These are phyloP conservation scores for Umbelopsis ramanniana DNA, from an alignment of 192 early-diverging fungal species.

Conservation along the genomic window DNA sequence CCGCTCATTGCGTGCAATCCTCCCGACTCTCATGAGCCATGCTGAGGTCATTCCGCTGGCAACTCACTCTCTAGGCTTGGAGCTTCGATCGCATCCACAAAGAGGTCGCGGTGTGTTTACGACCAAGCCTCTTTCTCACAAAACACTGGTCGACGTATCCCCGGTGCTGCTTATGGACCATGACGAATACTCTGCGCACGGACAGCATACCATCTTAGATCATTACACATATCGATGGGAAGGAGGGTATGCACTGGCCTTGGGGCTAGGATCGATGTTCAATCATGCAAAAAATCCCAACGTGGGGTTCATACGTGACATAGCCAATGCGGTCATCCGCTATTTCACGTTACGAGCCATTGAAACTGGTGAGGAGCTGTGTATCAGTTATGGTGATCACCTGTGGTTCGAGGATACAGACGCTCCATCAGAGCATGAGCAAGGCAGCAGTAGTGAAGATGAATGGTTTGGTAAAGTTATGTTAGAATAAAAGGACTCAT, in stretches of 20 bases:
- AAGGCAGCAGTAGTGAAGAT: constrained; percentile 11
- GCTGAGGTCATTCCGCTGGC: constrained; percentile 6
- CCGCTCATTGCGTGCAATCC: not conserved
- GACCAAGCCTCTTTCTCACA: constrained; percentile 32
- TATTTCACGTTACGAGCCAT: constrained; percentile 61
- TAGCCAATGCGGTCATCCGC: constrained; percentile 54
- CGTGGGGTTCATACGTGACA: constrained; percentile 66
- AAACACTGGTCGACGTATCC: constrained; percentile 60
- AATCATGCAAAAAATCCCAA: constrained; percentile 63
- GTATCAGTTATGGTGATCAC: constrained; percentile 67
- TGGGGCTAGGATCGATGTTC: constrained; percentile 72
- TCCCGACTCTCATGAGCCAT: not conserved
- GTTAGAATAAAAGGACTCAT: not conserved
- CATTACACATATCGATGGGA: constrained; percentile 72
- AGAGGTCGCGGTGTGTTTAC: constrained; percentile 68
- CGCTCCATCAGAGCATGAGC: not conserved
- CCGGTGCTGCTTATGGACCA: constrained; percentile 59
- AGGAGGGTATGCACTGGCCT: constrained; percentile 60
- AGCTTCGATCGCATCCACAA: constrained; percentile 52
- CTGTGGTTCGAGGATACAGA: constrained; percentile 67
- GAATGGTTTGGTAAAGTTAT: constrained; percentile 22
- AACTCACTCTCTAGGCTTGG: constrained; percentile 42
- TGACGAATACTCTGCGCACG: constrained; percentile 59
- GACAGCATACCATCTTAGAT: constrained; percentile 61
- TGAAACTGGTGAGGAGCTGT: constrained; percentile 59